phyloP scores from a whole-genome alignment of 1,139 yeast species.

The Sugiyamaella sp. region DNA sequence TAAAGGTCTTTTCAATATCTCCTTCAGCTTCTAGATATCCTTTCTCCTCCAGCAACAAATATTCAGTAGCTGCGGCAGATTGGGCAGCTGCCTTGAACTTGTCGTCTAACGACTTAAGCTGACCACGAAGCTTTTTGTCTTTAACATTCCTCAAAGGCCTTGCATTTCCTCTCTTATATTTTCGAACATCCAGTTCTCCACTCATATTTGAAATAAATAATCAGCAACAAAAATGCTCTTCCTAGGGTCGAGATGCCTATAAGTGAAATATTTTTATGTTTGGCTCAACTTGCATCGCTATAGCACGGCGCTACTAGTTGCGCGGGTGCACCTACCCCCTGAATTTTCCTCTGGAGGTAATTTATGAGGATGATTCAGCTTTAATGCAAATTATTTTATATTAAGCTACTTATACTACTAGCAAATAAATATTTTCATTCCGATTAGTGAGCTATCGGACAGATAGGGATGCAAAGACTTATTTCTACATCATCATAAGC shows the following conservation, averaged over 20 bases:
- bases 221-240: conserved; percentile 2
- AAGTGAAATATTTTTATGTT: conserved; percentile 11
- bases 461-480: not conserved
- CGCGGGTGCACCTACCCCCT: conserved; percentile 10
- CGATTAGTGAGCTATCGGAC: not conserved
- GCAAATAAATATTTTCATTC: conserved; percentile 11
- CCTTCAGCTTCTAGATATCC: conserved; percentile 92
- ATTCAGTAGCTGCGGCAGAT: conserved; percentile 85
- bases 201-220: conserved; percentile 10
- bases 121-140: conserved; percentile 13
- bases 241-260: not conserved
- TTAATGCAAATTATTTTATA: conserved; percentile 1
- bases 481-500: conserved; percentile 36
- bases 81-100: conserved; percentile 77
- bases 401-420: conserved; percentile 1
- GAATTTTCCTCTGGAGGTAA: not conserved
- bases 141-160: conserved; percentile 18
- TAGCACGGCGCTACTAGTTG: not conserved
- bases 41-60: conserved; percentile 76
- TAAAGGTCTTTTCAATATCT: conserved; percentile 85
- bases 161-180: conserved; percentile 21
- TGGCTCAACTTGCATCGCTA: conserved; percentile 1
- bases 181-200: conserved; percentile 17
- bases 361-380: not conserved
- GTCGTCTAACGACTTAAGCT: conserved; percentile 48